Evolutionary conservation across 23 red algal genomes (phyloP).

Genomic region (Gracilaria vermiculophylla): DNA sequence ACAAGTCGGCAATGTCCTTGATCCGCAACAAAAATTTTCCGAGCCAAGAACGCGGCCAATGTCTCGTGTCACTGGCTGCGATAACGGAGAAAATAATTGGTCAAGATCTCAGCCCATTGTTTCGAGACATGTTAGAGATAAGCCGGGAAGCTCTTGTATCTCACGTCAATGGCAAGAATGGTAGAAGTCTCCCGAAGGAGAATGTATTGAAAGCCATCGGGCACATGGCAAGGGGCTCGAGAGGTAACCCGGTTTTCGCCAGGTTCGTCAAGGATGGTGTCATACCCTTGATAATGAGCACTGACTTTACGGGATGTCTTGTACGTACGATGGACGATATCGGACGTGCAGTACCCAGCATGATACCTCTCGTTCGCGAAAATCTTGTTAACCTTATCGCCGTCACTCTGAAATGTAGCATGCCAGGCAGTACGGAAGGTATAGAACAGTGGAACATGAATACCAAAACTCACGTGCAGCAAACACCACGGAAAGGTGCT

Average conservation of each 20-base stretch:
- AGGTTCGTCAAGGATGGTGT: slow-evolving; percentile 18
- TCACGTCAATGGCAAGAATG: background rate
- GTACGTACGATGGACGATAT: slow-evolving; percentile 37
- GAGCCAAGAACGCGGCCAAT: slow-evolving; percentile 40
- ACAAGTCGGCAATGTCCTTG: slow-evolving; percentile 19
- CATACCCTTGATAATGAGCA: slow-evolving; percentile 18
- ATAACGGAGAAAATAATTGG: slow-evolving; percentile 59
- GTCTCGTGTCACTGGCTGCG: slow-evolving; percentile 68
- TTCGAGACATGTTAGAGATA: slow-evolving; percentile 61
- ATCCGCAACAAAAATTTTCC: slow-evolving; percentile 37
- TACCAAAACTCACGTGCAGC: background rate
- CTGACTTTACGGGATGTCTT: slow-evolving; percentile 44
- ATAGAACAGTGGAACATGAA: background rate
- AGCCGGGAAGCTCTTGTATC: slow-evolving; percentile 63
- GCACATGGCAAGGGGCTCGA: slow-evolving; percentile 30
- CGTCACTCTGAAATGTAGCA: slow-evolving; percentile 34
- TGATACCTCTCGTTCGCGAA: slow-evolving; percentile 4
- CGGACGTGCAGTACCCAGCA: slow-evolving; percentile 9
- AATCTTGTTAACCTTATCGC: slow-evolving; percentile 49
- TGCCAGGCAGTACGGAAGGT: background rate
- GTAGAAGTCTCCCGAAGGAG: background rate
- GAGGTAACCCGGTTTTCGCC: slow-evolving; percentile 44
- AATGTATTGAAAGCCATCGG: slow-evolving; percentile 28
- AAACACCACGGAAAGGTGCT: background rate
- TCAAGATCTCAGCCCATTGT: background rate